Percentiles rank a stretch among this genome's conserved stretches.
phyloP scores from a whole-genome alignment of 1,284 basidiomycete genomes.

The Cutaneotrichosporon daszewskae region DNA sequence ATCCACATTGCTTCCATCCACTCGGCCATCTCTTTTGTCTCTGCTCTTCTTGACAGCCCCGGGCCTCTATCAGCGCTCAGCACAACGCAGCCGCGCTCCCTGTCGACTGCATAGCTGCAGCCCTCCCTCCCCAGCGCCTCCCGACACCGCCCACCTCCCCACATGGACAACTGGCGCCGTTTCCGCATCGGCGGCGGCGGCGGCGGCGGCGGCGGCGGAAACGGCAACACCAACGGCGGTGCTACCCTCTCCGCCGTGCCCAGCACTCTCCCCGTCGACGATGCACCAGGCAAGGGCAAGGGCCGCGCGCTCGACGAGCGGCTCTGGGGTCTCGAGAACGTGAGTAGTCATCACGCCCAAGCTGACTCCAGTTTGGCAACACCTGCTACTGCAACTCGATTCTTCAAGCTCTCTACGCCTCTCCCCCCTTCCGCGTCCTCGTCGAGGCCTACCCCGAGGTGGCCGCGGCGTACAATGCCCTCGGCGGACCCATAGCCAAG shows the following conservation, averaged over 20 bases:
- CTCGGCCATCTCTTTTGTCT: no score
- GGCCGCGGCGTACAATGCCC: conserved; percentile 34
- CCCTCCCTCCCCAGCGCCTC: background rate
- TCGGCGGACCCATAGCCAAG: conserved; percentile 23
- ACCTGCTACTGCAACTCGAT: conserved; percentile 97
- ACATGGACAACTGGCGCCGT: conserved; percentile 19
- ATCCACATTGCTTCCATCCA: no score
- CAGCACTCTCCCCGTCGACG: no score
- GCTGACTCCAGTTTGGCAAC: conserved; percentile 62
- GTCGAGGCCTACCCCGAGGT: conserved; percentile 56
- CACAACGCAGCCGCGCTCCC: no score
- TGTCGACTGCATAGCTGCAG: no score
- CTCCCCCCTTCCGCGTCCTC: conserved; percentile 71
- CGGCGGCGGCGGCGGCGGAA: conserved; percentile 5
- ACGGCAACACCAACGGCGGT: background rate
- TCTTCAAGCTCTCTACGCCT: conserved; percentile 88
- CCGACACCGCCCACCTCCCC: background rate
- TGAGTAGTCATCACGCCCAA: conserved; percentile 49
- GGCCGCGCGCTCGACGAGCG: conserved; percentile 37
- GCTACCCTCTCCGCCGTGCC: no score
- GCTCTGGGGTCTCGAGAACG: conserved; percentile 84
- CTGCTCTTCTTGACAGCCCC: no score
- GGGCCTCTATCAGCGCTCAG: no score
- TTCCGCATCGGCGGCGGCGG: conserved; percentile 8
- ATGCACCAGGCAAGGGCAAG: conserved; percentile 18